A percentile compares a stretch with the other conserved stretches of the same genome.
Conservation (phyloP, 1,139 yeast species). For the Lodderomyces parapsilosis region DNA sequence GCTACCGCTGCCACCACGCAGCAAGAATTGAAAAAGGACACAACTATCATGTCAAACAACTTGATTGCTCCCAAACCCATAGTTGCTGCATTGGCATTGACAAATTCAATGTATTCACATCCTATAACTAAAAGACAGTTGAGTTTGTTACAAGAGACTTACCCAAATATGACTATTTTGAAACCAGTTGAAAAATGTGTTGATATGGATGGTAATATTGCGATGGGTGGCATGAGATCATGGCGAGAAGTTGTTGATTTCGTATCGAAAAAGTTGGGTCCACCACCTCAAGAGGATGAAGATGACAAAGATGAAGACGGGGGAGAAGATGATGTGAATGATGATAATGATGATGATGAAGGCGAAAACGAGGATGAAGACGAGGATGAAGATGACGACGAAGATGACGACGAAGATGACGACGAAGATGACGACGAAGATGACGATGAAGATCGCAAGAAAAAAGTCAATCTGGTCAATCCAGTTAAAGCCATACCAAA, state of each 20-base stretch:
- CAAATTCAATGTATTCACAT: conserved; percentile 30
- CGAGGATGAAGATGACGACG: conserved; percentile 7
- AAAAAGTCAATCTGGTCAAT: neutral
- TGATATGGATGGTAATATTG: conserved; percentile 30
- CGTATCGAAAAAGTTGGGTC: conserved; percentile 26
- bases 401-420: conserved; percentile 14
- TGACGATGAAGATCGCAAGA: conserved; percentile 3
- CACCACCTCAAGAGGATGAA: conserved; percentile 22
- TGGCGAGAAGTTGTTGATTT: conserved; percentile 32
- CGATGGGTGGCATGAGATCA: conserved; percentile 35
- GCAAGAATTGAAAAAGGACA: conserved; percentile 14
- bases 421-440: conserved; percentile 6
- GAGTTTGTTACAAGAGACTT: conserved; percentile 22
- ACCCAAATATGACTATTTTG: conserved; percentile 27
- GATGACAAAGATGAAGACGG: conserved; percentile 20
- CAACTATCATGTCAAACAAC: conserved; percentile 22
- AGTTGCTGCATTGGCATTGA: conserved; percentile 27
- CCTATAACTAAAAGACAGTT: conserved; percentile 29
- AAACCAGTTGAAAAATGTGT: conserved; percentile 32
- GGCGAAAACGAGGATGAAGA: conserved; percentile 14
- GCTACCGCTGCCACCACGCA: neutral
- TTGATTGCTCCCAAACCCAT: conserved; percentile 25
- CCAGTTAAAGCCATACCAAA: neutral
- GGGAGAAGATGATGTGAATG: conserved; percentile 14
- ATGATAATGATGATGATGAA: conserved; percentile 15